These are phyloP conservation scores for Xylariaceae sp. DNA, from an alignment of 2,329 filamentous ascomycete species.

Conservation along the genomic window DNA sequence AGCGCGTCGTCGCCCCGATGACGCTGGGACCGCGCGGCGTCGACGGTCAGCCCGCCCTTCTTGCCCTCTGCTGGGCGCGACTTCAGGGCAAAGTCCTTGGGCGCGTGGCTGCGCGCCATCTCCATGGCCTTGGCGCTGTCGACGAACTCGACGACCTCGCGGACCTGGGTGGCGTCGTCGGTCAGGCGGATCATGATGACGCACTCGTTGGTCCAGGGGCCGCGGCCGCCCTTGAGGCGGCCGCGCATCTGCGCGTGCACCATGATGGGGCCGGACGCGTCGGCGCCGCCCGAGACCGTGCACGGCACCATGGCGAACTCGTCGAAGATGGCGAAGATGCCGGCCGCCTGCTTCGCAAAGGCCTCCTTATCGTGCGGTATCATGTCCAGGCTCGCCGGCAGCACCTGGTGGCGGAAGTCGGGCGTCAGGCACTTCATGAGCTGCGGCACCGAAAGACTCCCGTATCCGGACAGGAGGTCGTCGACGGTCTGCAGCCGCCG, in stretches of 20 bases:
- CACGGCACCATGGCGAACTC: slow-evolving; percentile 31
- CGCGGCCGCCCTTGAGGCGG: slow-evolving; percentile 11
- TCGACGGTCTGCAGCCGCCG: slow-evolving; percentile 8
- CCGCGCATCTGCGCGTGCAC: slow-evolving; percentile 30
- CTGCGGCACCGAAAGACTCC: slow-evolving; percentile 29
- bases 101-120: slow-evolving; percentile 24
- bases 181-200: slow-evolving; percentile 25
- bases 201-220: slow-evolving; percentile 25
- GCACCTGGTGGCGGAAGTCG: slow-evolving; percentile 31
- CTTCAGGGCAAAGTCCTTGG: no score
- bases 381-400: slow-evolving; percentile 32
- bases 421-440: slow-evolving; percentile 27
- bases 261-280: slow-evolving; percentile 19
- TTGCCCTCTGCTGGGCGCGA: no score
- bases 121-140: slow-evolving; percentile 32
- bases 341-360: slow-evolving; percentile 31
- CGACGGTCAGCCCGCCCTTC: no score
- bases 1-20: no score
- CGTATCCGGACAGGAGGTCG: slow-evolving; percentile 28
- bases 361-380: slow-evolving; percentile 25
- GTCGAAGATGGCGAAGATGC: slow-evolving; percentile 34
- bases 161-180: slow-evolving; percentile 18
- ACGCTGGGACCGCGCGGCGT: no score
- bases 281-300: slow-evolving; percentile 24
- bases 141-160: slow-evolving; percentile 31